Evolutionary conservation across 164 flowering plant genomes (phyloP).

Genomic region (Saururus chinensis): DNA sequence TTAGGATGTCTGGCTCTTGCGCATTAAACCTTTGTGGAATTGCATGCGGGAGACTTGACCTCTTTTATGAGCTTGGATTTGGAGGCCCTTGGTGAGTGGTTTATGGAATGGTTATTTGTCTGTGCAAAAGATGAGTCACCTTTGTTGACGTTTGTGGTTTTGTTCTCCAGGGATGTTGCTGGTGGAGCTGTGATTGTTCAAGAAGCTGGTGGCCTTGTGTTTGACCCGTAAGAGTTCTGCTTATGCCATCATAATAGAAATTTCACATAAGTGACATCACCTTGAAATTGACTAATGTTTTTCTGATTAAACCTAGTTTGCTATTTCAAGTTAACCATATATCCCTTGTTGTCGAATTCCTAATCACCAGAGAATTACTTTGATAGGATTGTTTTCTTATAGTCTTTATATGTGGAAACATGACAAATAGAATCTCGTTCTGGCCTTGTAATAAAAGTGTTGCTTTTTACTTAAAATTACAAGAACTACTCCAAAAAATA

Average conservation of each 20-base stretch:
- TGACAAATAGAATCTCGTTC: no score
- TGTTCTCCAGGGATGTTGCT: conserved; percentile 81
- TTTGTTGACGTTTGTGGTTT: conserved; percentile 1
- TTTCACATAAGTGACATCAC: no score
- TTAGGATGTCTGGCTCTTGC: conserved; percentile 86
- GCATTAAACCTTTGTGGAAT: conserved; percentile 87
- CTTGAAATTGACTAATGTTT: neutral
- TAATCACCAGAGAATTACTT: no score
- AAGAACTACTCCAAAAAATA: no score
- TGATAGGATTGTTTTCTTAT: no score
- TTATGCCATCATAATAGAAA: neutral
- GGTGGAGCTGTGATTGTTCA: conserved; percentile 81
- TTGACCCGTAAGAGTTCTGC: conserved; percentile 72
- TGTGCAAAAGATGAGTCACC: neutral
- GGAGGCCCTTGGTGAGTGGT: conserved; percentile 90
- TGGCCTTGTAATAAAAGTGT: no score
- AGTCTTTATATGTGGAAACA: no score
- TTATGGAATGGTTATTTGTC: neutral
- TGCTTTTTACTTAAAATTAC: no score
- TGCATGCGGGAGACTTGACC: conserved; percentile 89
- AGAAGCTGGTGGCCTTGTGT: conserved; percentile 96
- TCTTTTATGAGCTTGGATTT: conserved; percentile 57
- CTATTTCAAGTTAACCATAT: no score
- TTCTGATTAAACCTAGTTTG: neutral
- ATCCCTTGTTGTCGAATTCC: no score